Percentiles rank a stretch among this genome's conserved stretches.
Conservation (phyloP, 345 rosid genomes). For the Moricandia moricandioides region DNA sequence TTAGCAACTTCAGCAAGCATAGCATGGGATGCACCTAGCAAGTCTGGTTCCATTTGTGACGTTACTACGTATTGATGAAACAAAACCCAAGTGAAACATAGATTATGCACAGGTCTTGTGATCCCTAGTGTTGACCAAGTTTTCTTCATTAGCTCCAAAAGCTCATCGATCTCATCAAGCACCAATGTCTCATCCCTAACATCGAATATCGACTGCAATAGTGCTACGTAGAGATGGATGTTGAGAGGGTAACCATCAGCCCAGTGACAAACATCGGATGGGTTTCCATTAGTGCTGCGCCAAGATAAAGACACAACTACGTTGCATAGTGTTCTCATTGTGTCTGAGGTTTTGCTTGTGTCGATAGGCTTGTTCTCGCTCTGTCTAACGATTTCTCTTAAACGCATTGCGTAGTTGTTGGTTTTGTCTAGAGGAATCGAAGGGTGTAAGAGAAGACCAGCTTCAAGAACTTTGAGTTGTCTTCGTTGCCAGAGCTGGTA, state of each 20-base stretch:
- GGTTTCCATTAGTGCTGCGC: conserved; percentile 58
- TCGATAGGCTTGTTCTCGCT: conserved; percentile 52
- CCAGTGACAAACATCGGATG: conserved; percentile 87
- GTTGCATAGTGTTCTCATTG: conserved; percentile 64
- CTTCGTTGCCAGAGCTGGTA: conserved; percentile 84
- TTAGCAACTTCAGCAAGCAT: conserved; percentile 76
- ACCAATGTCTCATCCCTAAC: conserved; percentile 73
- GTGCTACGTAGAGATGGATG: conserved; percentile 55
- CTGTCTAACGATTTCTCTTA: conserved; percentile 57
- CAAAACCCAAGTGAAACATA: conserved; percentile 85
- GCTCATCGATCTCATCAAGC: conserved; percentile 88
- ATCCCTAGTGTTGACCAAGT: conserved; percentile 89
- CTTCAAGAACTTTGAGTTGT: conserved; percentile 73
- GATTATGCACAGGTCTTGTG: conserved; percentile 60
- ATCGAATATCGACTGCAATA: conserved; percentile 74
- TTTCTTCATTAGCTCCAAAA: conserved; percentile 80
- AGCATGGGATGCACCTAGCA: conserved; percentile 65
- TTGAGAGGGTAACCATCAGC: conserved; percentile 91
- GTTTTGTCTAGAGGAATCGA: conserved; percentile 65
- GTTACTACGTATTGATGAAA: conserved; percentile 76
- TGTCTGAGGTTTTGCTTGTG: conserved; percentile 68
- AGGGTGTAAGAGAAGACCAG: conserved; percentile 74
- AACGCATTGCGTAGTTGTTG: conserved; percentile 49
- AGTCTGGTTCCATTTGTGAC: conserved; percentile 65
- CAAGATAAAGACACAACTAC: conserved; percentile 68